Conservation (phyloP, 2,329 filamentous ascomycete genomes). For the Diatrype stigma region DNA sequence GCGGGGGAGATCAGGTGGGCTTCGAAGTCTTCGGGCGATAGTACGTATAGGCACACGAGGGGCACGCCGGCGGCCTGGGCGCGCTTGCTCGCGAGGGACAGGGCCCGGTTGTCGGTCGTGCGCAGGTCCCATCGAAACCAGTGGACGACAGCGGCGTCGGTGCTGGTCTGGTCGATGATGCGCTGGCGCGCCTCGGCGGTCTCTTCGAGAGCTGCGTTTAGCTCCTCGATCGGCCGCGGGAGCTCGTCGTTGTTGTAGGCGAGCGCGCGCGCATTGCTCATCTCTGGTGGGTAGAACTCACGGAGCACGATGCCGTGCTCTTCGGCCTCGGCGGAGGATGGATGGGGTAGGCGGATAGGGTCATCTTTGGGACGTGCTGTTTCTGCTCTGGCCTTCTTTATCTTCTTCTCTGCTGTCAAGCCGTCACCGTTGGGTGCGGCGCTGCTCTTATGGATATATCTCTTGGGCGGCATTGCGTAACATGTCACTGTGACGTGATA, state of each 20-base stretch:
- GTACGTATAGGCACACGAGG: constrained; percentile 70
- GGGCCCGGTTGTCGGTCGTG: constrained; percentile 65
- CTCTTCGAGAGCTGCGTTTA: constrained; percentile 57
- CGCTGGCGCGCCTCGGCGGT: constrained; percentile 50
- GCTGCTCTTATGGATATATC: constrained; percentile 22
- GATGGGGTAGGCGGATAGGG: constrained; percentile 42
- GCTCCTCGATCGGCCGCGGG: constrained; percentile 66
- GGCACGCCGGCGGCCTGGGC: constrained; percentile 67
- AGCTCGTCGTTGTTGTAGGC: constrained; percentile 70
- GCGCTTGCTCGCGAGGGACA: constrained; percentile 62
- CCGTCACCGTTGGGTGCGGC: constrained; percentile 12
- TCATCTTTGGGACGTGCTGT: constrained; percentile 17
- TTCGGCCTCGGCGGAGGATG: constrained; percentile 41
- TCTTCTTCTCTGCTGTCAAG: constrained; percentile 1
- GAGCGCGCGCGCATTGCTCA: constrained; percentile 73
- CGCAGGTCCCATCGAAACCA: constrained; percentile 89
- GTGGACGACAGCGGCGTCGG: constrained; percentile 64
- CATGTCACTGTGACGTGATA: neutral
- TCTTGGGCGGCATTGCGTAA: constrained; percentile 24
- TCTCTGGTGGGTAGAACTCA: constrained; percentile 80
- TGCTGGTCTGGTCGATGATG: constrained; percentile 43
- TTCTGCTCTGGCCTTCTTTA: constrained; percentile 24
- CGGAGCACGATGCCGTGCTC: constrained; percentile 62
- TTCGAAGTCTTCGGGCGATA: constrained; percentile 80
- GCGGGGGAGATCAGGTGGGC: constrained; percentile 72